These are phyloP conservation scores for Kondoa subrosea DNA, from an alignment of 768 basidiomycete genomes.

Conservation along the genomic window DNA sequence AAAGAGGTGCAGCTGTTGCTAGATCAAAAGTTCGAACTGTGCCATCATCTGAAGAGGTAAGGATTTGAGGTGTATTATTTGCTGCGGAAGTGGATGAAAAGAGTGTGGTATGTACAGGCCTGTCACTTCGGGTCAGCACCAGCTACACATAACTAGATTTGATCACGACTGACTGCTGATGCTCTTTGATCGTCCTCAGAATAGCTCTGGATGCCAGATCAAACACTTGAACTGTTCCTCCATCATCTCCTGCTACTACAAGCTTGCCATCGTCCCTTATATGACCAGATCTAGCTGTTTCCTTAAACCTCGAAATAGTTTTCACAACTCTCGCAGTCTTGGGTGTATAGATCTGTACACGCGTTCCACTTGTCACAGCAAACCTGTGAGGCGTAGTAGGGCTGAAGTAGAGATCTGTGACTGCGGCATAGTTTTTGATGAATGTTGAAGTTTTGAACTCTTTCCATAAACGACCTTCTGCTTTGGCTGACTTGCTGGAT, in stretches of 20 bases:
- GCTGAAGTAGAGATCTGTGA: conserved; percentile 86
- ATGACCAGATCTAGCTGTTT: conserved; percentile 72
- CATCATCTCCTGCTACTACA: conserved; percentile 86
- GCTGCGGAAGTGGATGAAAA: conserved; percentile 49
- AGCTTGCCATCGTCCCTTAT: conserved; percentile 89
- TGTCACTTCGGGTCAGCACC: conserved; percentile 13
- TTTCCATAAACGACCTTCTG: conserved; percentile 25
- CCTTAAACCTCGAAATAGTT: conserved; percentile 92
- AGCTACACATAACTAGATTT: not conserved
- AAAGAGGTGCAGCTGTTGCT: conserved; percentile 52
- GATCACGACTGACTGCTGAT: conserved; percentile 50
- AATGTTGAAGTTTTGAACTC: conserved; percentile 41
- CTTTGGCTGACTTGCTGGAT: conserved; percentile 10
- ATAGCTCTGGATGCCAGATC: conserved; percentile 87
- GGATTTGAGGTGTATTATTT: conserved; percentile 46
- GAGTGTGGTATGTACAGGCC: conserved; percentile 79
- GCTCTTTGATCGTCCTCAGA: conserved; percentile 73
- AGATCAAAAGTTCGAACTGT: conserved; percentile 90
- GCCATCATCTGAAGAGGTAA: conserved; percentile 92
- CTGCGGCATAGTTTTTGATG: conserved; percentile 88
- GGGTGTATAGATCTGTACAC: conserved; percentile 88
- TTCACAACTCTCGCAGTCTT: conserved; percentile 91
- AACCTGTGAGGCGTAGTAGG: conserved; percentile 75
- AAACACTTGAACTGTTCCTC: conserved; percentile 73
- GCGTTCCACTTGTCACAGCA: conserved; percentile 83